Percentiles rank a stretch among this genome's conserved stretches.
phyloP scores from a whole-genome alignment of 2,329 filamentous ascomycete species.

The Clarireedia paspali region DNA sequence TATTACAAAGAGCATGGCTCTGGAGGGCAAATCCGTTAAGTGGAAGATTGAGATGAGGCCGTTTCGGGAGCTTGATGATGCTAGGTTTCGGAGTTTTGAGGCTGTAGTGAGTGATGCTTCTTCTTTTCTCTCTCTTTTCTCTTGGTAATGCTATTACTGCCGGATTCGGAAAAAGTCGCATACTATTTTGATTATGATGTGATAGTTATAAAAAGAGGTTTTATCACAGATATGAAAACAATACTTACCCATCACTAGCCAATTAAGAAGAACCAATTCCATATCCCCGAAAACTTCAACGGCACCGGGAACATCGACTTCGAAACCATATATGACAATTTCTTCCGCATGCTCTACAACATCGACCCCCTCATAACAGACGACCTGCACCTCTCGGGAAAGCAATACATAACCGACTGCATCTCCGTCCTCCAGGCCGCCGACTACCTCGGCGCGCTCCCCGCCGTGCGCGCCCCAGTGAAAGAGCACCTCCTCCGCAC shows the following conservation, averaged over 20 bases:
- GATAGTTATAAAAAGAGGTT: too few relatives aligned
- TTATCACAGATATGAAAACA: not conserved
- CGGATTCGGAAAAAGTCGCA: too few relatives aligned
- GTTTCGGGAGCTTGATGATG: constrained; percentile 6
- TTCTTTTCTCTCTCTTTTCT: not conserved
- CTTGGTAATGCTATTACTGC: not conserved
- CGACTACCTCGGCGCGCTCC: constrained; percentile 13
- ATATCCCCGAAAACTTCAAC: constrained; percentile 9
- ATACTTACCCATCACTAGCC: not conserved
- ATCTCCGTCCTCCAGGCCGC: constrained; percentile 20
- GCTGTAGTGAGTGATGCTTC: constrained; percentile 17
- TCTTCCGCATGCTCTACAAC: constrained; percentile 23
- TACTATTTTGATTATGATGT: too few relatives aligned
- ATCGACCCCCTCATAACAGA: constrained; percentile 12
- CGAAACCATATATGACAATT: constrained; percentile 23
- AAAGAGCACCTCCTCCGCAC: constrained; percentile 24
- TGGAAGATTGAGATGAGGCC: constrained; percentile 21
- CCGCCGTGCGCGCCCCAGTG: constrained; percentile 15
- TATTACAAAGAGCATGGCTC: constrained; percentile 12
- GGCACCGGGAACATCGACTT: constrained; percentile 11
- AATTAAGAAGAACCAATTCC: constrained; percentile 3
- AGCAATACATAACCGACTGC: constrained; percentile 15
- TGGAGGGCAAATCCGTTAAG: constrained; percentile 13
- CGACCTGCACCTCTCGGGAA: constrained; percentile 6
- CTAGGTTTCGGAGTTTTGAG: constrained; percentile 18